Conservation (phyloP, 345 rosid genomes). For the Syzygium aromaticum region DNA sequence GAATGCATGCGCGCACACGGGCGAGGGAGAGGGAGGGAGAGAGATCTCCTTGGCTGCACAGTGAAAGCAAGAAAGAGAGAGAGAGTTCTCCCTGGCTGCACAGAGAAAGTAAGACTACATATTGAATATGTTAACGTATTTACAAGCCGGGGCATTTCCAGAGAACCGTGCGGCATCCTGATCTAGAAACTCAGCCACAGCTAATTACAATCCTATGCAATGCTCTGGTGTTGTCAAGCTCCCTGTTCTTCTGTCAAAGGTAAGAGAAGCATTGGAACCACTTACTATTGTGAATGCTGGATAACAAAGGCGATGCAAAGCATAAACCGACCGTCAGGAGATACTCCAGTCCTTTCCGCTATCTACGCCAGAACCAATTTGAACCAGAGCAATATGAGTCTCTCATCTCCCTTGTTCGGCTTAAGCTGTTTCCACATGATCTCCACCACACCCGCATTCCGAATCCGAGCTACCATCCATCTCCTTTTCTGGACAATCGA, state of each 20-base stretch:
- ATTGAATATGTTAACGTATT: not conserved
- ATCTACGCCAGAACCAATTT: not conserved
- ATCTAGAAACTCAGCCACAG: not conserved
- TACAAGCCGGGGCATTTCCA: not conserved
- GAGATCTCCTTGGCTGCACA: not conserved
- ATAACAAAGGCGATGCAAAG: not conserved
- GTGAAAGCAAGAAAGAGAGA: not conserved
- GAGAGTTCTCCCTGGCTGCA: not conserved
- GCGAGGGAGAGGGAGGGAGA: not conserved
- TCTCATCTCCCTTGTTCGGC: not conserved
- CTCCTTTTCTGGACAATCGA: conserved; percentile 58
- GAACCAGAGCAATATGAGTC: not conserved
- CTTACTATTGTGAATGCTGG: not conserved
- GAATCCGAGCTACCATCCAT: conserved; percentile 18
- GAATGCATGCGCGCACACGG: not conserved
- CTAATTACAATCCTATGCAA: not conserved
- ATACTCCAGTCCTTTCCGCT: not conserved
- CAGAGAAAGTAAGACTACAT: not conserved
- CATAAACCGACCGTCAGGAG: not conserved
- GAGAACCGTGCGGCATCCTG: not conserved
- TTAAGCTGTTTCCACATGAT: not conserved
- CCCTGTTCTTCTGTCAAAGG: not conserved
- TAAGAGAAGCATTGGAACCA: not conserved
- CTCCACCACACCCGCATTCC: not conserved
- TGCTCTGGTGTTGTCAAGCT: not conserved